These are phyloP conservation scores for Trypanosoma theileri DNA, from an alignment of 208 protist species.

Conservation along the genomic window DNA sequence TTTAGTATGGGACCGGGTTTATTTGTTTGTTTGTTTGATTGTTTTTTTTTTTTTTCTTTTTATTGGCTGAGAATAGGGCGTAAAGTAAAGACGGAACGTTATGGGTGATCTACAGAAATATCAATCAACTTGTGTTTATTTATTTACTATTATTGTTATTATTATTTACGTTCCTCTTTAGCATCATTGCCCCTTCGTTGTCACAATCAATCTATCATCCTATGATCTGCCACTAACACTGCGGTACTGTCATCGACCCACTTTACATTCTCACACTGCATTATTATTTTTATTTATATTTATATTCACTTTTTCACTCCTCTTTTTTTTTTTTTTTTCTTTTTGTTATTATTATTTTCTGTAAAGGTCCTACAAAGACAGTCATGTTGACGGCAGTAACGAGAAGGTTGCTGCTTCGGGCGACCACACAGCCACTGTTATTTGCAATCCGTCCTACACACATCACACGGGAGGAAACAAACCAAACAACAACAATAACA, in stretches of 20 bases:
- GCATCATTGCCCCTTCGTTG: slow-evolving; percentile 4
- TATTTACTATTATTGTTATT: slow-evolving; percentile 11
- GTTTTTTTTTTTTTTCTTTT: slow-evolving; percentile 10
- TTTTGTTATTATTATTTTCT: neutral
- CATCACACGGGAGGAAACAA: neutral
- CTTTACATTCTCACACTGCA: neutral
- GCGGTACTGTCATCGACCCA: neutral
- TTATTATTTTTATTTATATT: slow-evolving; percentile 12
- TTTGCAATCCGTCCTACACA: no score
- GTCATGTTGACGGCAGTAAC: neutral
- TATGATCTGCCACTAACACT: neutral
- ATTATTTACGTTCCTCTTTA: neutral
- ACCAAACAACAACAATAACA: neutral
- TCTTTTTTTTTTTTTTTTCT: slow-evolving; percentile 20
- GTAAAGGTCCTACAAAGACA: neutral
- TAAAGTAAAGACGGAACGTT: neutral
- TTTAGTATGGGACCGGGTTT: no score
- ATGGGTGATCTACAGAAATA: neutral
- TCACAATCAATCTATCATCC: slow-evolving; percentile 18
- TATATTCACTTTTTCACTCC: slow-evolving; percentile 1
- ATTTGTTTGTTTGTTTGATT: neutral
- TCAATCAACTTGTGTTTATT: neutral
- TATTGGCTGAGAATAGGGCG: neutral
- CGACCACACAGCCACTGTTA: slow-evolving; percentile 1
- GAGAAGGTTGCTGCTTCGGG: slow-evolving; percentile 1